A percentile compares a stretch with the other conserved stretches of the same genome.
phyloP scores from a whole-genome alignment of 1,139 yeast species.

The Nakaseomyces delphensis region DNA sequence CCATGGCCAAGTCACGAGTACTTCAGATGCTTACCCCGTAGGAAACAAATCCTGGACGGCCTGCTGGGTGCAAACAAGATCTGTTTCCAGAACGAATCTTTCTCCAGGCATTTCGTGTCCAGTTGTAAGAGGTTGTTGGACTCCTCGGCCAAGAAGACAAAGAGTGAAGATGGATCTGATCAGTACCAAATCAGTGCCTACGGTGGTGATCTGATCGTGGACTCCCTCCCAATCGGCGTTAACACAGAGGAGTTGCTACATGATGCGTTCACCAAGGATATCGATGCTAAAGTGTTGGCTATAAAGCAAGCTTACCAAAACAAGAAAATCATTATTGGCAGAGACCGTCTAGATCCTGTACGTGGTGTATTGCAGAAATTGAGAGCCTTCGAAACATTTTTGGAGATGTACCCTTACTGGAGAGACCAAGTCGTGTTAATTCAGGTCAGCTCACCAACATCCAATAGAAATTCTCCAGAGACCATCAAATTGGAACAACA shows the following conservation, averaged over 20 bases:
- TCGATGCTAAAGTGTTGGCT: slow-evolving; percentile 41
- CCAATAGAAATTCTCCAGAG: slow-evolving; percentile 23
- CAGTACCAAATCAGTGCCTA: slow-evolving; percentile 50
- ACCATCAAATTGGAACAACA: slow-evolving; percentile 53
- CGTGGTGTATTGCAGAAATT: slow-evolving; percentile 77
- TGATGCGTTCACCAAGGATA: slow-evolving; percentile 41
- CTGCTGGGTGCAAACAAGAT: slow-evolving; percentile 82
- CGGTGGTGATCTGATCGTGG: slow-evolving; percentile 67
- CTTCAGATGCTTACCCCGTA: slow-evolving; percentile 76
- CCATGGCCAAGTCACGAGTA: slow-evolving; percentile 97
- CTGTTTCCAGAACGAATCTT: slow-evolving; percentile 78
- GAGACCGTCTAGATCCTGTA: slow-evolving; percentile 72
- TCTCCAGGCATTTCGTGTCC: slow-evolving; percentile 82
- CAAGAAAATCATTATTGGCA: slow-evolving; percentile 71
- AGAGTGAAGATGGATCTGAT: slow-evolving; percentile 21
- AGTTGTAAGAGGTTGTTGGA: slow-evolving; percentile 81
- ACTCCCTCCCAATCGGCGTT: slow-evolving; percentile 78
- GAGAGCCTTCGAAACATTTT: slow-evolving; percentile 72
- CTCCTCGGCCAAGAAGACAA: slow-evolving; percentile 39
- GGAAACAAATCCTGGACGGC: slow-evolving; percentile 78
- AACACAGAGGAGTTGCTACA: slow-evolving; percentile 57
- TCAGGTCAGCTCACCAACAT: slow-evolving; percentile 76
- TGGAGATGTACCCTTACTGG: slow-evolving; percentile 90
- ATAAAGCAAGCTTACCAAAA: slow-evolving; percentile 62
- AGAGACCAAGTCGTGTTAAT: slow-evolving; percentile 77